Percentiles rank a stretch among this genome's conserved stretches.
These are phyloP conservation scores for Gryganskiella cystojenkinii DNA, from an alignment of 192 early-diverging fungal genomes.

Conservation along the genomic window DNA sequence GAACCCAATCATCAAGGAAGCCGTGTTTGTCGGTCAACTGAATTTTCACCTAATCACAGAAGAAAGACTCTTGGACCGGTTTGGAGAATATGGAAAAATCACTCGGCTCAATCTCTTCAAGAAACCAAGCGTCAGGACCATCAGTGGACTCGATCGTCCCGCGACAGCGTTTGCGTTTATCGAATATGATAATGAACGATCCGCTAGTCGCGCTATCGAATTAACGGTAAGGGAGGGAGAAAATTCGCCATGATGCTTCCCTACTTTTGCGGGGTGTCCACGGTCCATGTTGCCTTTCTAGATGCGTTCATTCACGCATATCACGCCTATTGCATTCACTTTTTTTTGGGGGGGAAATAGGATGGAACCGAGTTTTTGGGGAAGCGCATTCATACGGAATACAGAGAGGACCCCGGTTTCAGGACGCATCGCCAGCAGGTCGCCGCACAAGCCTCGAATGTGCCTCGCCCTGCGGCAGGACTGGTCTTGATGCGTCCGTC, in stretches of 20 bases:
- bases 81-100: constrained; percentile 68
- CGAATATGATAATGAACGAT: constrained; percentile 59
- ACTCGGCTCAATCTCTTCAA: constrained; percentile 62
- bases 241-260: too few relatives aligned
- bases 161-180: constrained; percentile 76
- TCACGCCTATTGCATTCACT: too few relatives aligned
- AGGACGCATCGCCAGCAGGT: too few relatives aligned
- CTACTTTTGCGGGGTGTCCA: too few relatives aligned
- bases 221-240: constrained; percentile 61
- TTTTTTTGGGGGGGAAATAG: too few relatives aligned
- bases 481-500: too few relatives aligned
- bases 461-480: too few relatives aligned
- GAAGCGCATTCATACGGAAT: too few relatives aligned
- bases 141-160: constrained; percentile 13
- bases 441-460: too few relatives aligned
- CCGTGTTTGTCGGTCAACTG: constrained; percentile 76
- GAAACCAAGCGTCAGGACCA: constrained; percentile 26
- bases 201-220: constrained; percentile 62
- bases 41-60: constrained; percentile 59
- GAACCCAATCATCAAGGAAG: constrained; percentile 62
- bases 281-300: neutral
- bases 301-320: too few relatives aligned
- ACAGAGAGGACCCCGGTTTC: too few relatives aligned
- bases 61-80: constrained; percentile 58
- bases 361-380: too few relatives aligned